phyloP scores from a whole-genome alignment of 495 filamentous ascomycete species.

The Aspergillus bertholletiae region DNA sequence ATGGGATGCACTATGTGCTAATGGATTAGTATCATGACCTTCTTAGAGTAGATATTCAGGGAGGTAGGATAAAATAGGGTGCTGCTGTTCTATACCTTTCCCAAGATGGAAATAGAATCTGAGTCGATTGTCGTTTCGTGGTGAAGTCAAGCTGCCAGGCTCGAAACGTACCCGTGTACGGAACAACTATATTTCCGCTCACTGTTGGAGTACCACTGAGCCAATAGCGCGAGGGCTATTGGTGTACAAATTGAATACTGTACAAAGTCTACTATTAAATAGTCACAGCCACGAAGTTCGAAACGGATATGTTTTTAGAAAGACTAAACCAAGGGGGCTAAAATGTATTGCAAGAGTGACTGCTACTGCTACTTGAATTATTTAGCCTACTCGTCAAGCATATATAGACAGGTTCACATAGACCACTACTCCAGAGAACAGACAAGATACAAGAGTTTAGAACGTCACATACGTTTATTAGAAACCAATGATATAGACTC shows the following conservation, averaged over 20 bases:
- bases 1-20: conserved; percentile 21
- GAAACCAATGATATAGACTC: no score
- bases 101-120: background rate
- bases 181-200: conserved; percentile 6
- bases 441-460: no score
- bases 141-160: background rate
- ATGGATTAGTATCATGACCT: conserved; percentile 4
- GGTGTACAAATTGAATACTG: background rate
- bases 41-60: background rate
- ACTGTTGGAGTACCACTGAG: background rate
- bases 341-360: no score
- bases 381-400: no score
- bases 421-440: no score
- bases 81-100: background rate
- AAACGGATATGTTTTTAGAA: no score
- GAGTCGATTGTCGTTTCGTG: background rate
- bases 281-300: no score
- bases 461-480: no score
- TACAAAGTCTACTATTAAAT: no score
- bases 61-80: background rate
- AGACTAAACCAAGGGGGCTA: no score
- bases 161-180: background rate
- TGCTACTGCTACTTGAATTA: no score
- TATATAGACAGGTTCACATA: no score
- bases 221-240: background rate